Conservation (phyloP, 306 rosid species). For the Cicer judaicum region DNA sequence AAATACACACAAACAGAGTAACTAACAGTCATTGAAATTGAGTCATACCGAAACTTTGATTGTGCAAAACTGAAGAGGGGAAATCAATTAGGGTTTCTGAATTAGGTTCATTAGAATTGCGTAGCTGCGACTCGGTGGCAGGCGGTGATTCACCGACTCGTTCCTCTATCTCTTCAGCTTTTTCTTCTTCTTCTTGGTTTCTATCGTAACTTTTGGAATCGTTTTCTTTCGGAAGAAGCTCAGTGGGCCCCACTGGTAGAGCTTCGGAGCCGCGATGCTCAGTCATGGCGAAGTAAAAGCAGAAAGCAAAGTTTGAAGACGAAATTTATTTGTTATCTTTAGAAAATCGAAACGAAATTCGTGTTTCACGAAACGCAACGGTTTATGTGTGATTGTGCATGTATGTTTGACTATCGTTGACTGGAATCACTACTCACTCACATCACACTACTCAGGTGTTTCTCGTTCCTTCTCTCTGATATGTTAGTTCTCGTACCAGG, state of each 20-base stretch:
- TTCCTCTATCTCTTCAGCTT: slow-evolving; percentile 33
- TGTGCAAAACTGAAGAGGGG: slow-evolving; percentile 47
- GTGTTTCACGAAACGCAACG: slow-evolving; percentile 49
- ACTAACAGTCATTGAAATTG: background rate
- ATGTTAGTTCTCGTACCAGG: slow-evolving; percentile 27
- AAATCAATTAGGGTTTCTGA: slow-evolving; percentile 70
- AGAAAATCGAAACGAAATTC: slow-evolving; percentile 46
- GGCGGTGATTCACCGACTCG: slow-evolving; percentile 21
- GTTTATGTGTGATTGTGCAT: slow-evolving; percentile 39
- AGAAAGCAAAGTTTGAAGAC: slow-evolving; percentile 38
- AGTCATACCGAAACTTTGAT: slow-evolving; percentile 55
- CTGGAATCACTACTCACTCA: slow-evolving; percentile 4
- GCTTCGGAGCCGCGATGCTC: slow-evolving; percentile 52
- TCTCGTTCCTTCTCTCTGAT: slow-evolving; percentile 23
- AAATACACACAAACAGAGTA: background rate
- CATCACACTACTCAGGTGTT: slow-evolving; percentile 51
- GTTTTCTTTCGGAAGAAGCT: slow-evolving; percentile 25
- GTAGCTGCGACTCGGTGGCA: slow-evolving; percentile 35
- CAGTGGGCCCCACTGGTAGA: slow-evolving; percentile 38
- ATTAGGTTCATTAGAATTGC: slow-evolving; percentile 24
- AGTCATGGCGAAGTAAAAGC: slow-evolving; percentile 46
- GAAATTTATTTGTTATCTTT: slow-evolving; percentile 42
- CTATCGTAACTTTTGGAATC: slow-evolving; percentile 42
- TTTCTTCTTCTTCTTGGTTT: slow-evolving; percentile 3
- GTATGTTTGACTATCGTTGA: slow-evolving; percentile 66